Conservation (phyloP, 2,329 filamentous ascomycete species). For the Aspergillus caelatus region DNA sequence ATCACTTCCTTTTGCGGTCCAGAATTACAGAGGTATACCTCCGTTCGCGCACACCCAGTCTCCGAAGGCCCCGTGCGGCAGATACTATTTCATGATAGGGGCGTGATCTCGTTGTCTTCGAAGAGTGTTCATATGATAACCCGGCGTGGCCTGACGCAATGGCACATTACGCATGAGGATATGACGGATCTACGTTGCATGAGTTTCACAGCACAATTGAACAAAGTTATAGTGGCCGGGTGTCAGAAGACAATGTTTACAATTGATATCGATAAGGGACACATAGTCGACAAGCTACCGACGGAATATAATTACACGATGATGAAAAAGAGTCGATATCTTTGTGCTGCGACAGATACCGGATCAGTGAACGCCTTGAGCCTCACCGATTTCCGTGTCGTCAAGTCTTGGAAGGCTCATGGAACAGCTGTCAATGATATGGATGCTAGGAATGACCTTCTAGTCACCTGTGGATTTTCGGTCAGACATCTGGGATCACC, state of each 20-base stretch:
- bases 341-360: constrained; percentile 84
- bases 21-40: constrained; percentile 86
- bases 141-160: constrained; percentile 79
- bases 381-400: constrained; percentile 71
- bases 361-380: constrained; percentile 88
- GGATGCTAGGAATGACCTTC: constrained; percentile 92
- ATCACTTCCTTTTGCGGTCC: constrained; percentile 85
- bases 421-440: constrained; percentile 90
- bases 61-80: constrained; percentile 81
- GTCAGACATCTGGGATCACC: constrained; percentile 76
- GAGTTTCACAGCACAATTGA: constrained; percentile 88
- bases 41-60: constrained; percentile 76
- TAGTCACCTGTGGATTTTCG: constrained; percentile 94
- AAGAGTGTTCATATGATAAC: constrained; percentile 87
- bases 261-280: constrained; percentile 71
- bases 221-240: constrained; percentile 84
- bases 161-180: constrained; percentile 78
- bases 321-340: constrained; percentile 86
- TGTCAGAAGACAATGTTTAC: constrained; percentile 84
- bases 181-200: constrained; percentile 92
- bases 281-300: constrained; percentile 70
- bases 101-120: constrained; percentile 81
- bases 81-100: constrained; percentile 87
- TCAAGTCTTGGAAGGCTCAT: constrained; percentile 90
- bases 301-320: constrained; percentile 80